Conservation (phyloP, 2,329 filamentous ascomycete species). For the Cladosporium sp. region DNA sequence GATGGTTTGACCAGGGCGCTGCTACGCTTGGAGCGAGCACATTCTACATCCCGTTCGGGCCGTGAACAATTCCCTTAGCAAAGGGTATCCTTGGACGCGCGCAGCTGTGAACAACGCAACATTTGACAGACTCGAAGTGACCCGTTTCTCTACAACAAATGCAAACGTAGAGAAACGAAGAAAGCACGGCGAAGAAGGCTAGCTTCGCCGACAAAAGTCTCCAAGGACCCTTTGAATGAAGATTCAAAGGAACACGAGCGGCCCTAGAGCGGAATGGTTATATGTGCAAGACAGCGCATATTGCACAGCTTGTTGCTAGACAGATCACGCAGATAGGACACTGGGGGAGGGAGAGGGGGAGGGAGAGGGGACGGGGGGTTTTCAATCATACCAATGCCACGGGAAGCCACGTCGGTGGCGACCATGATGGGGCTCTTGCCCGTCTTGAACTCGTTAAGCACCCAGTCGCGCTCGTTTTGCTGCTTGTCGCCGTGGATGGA, state of each 20-base stretch:
- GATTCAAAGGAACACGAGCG: constrained; percentile 69
- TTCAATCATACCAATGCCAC: constrained; percentile 99
- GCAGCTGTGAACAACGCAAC: constrained; percentile 64
- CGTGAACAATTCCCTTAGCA: constrained; percentile 50
- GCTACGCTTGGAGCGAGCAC: constrained; percentile 27
- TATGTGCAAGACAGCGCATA: constrained; percentile 82
- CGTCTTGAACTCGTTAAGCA: constrained; percentile 98
- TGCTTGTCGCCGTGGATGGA: constrained; percentile 99
- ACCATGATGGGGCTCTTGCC: constrained; percentile 99
- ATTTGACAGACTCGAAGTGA: constrained; percentile 59
- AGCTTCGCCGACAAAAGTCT: constrained; percentile 48
- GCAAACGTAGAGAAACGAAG: constrained; percentile 70
- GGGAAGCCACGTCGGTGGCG: constrained; percentile 97
- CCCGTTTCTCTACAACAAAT: constrained; percentile 76
- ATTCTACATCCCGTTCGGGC: constrained; percentile 40
- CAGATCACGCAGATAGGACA: constrained; percentile 52
- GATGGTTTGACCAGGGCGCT: constrained; percentile 14
- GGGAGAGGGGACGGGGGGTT: constrained; percentile 34
- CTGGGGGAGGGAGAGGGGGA: constrained; percentile 28
- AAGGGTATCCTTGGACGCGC: constrained; percentile 62
- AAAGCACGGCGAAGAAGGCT: constrained; percentile 54
- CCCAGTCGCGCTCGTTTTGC: constrained; percentile 99
- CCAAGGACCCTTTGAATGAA: constrained; percentile 84
- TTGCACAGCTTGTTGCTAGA: constrained; percentile 73
- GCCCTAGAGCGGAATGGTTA: constrained; percentile 79